These are phyloP conservation scores for Aspergillus unguis DNA, from an alignment of 2,329 filamentous ascomycete genomes.

Conservation along the genomic window DNA sequence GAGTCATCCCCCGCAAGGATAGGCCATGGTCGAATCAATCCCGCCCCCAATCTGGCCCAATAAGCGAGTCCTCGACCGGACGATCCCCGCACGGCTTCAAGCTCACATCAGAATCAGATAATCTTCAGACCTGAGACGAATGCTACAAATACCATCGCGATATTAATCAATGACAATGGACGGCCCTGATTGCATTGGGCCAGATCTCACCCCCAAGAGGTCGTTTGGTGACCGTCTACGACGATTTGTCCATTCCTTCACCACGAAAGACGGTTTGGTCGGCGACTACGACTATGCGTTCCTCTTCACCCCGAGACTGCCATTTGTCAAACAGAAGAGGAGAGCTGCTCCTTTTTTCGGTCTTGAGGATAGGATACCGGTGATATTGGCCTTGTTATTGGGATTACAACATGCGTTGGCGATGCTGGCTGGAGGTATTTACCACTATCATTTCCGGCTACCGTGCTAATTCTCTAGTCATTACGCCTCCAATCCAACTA, in stretches of 20 bases:
- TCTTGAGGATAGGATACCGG: constrained; percentile 64
- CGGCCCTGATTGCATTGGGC: constrained; percentile 44
- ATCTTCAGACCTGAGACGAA: too few species aligned
- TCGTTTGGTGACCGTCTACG: constrained; percentile 36
- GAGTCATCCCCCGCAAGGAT: not conserved
- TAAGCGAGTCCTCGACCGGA: not conserved
- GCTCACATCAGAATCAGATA: not conserved
- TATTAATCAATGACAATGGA: constrained; percentile 23
- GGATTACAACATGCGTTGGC: constrained; percentile 68
- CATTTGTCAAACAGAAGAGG: constrained; percentile 68
- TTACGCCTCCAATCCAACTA: constrained; percentile 64
- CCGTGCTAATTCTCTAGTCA: constrained; percentile 40
- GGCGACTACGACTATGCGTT: constrained; percentile 88
- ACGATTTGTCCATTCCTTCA: constrained; percentile 36
- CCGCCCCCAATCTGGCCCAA: too few species aligned
- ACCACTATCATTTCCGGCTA: not conserved
- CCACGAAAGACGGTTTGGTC: constrained; percentile 66
- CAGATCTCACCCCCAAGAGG: constrained; percentile 36
- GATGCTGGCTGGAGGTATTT: constrained; percentile 56
- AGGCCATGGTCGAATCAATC: not conserved
- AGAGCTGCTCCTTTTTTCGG: constrained; percentile 67
- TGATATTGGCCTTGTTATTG: constrained; percentile 63
- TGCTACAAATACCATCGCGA: not conserved
- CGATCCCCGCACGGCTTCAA: not conserved
- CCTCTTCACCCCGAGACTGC: constrained; percentile 76